Evolutionary conservation across 202 grass and related monocot genomes (phyloP), one percentile per base, ranked within the genome.

Genomic region (Miscanthus sacchariflorus): DNA sequence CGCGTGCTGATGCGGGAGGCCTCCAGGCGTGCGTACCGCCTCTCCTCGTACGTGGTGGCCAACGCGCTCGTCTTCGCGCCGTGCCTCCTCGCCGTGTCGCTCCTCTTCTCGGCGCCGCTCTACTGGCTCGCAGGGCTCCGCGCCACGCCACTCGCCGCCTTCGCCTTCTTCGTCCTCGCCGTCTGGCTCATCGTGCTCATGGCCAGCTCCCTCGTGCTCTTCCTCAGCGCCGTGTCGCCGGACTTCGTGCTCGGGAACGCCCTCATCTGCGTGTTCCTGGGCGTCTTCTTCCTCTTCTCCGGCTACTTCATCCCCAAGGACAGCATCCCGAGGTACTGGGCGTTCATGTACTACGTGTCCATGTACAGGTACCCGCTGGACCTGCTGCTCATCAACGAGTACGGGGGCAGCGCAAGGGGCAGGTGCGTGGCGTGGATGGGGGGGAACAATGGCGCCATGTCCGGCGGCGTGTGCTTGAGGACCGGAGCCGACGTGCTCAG

Each of bases 251-350:
- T 98, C 17, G 93, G 92, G 15, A 98, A 98, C 85, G 92, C 93
- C 0, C 92, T 98, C 79, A 95, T 98, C 85, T 95, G 88, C 87
- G 77, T 93, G 7, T 91, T 81, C 90, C 54, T 98, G 21, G 93
- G 92, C 67, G 75, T 94, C 43, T 98, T 95, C 96, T 98, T 98
- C 89, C 93, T 98, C 59, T 98, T 98, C 92, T 95, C 93, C 9
- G 96, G 96, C 7, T 98, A 95, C 88, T 98, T 98, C 88, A 94
- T 95, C n/a, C 93, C 96, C 6, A 94, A 85, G 78, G 93, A 81
- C 23, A 95, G 89, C 86, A 98, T 94, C 72, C 93, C 90, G 65
- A 94, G 90, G 90, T 98, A 98, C 81, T 95, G 96, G 93, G 43
- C 85, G 2, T 98, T 98, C 85, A 95, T 98, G 93, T 95, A 95